phyloP scores from a whole-genome alignment of 805 yeast species.

The Saturnispora hagleri region DNA sequence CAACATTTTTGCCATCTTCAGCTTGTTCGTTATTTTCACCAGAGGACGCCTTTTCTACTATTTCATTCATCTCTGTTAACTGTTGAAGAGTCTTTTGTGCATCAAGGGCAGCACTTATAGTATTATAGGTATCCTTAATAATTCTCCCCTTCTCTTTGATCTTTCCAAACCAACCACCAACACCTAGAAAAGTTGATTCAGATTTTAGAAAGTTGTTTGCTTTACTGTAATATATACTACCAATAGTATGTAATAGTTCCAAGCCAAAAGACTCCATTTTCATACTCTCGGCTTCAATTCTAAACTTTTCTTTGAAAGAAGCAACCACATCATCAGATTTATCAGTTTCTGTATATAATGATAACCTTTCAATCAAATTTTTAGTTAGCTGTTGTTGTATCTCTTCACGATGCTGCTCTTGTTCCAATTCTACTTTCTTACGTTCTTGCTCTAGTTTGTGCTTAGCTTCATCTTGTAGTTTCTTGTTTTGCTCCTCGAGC shows the following conservation, averaged over 20 bases:
- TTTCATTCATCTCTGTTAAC: slow-evolving; percentile 62
- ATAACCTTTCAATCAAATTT: slow-evolving; percentile 41
- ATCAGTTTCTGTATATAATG: slow-evolving; percentile 44
- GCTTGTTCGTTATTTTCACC: not conserved
- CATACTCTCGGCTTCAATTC: slow-evolving; percentile 62
- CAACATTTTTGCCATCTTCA: not conserved
- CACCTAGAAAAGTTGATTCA: slow-evolving; percentile 67
- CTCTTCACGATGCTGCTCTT: slow-evolving; percentile 48
- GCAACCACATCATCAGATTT: slow-evolving; percentile 51
- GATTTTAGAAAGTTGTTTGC: slow-evolving; percentile 68
- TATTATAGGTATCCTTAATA: slow-evolving; percentile 74
- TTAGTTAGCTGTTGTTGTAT: slow-evolving; percentile 41
- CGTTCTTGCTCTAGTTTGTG: slow-evolving; percentile 42
- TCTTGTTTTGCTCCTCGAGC: slow-evolving; percentile 22
- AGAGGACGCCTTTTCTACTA: slow-evolving; percentile 19
- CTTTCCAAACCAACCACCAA: slow-evolving; percentile 73
- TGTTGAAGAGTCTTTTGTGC: slow-evolving; percentile 75
- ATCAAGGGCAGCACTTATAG: slow-evolving; percentile 77
- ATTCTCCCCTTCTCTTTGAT: slow-evolving; percentile 78
- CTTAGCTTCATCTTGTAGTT: slow-evolving; percentile 23
- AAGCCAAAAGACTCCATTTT: slow-evolving; percentile 95
- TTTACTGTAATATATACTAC: slow-evolving; percentile 65
- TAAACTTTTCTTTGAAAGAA: slow-evolving; percentile 44
- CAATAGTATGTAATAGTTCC: slow-evolving; percentile 76
- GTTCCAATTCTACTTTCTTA: slow-evolving; percentile 68